Conservation (phyloP, 805 yeast genomes). For the Candida vartiovaarae region DNA sequence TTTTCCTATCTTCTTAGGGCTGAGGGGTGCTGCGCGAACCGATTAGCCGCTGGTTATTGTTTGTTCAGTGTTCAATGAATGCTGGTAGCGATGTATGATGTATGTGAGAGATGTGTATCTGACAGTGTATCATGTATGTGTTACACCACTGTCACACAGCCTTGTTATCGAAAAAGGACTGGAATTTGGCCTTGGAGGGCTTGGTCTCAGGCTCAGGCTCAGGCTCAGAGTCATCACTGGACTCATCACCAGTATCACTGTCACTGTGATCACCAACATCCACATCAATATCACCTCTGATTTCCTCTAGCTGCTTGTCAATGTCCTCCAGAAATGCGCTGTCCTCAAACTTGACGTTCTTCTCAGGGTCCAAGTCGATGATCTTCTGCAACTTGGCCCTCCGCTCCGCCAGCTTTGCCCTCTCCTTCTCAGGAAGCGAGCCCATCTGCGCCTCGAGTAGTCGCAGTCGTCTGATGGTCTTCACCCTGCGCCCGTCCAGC, state of each 20-base stretch:
- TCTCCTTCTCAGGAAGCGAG: conserved; percentile 14
- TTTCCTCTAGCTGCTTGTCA: conserved; percentile 31
- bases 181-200: neutral
- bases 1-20: neutral
- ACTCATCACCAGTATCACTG: neutral
- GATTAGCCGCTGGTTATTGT: too few species aligned
- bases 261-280: conserved; percentile 3
- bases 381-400: conserved; percentile 30
- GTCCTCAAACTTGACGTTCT: conserved; percentile 30
- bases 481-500: conserved; percentile 34
- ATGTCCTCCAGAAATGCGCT: conserved; percentile 30
- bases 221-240: neutral
- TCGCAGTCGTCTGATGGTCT: conserved; percentile 29
- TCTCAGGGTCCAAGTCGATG: conserved; percentile 23
- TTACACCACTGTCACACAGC: neutral
- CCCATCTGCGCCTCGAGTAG: conserved; percentile 26
- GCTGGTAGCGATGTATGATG: too few species aligned
- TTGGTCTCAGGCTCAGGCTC: too few species aligned
- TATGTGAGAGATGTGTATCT: too few species aligned
- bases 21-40: too few species aligned
- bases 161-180: neutral
- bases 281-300: conserved; percentile 17
- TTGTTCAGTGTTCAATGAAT: too few species aligned
- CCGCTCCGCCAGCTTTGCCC: conserved; percentile 25
- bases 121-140: too few species aligned